Percentiles rank a stretch among this genome's conserved stretches.
Conservation (phyloP, 108 stramenopile species). For the Hondaea fermentalgiana region DNA sequence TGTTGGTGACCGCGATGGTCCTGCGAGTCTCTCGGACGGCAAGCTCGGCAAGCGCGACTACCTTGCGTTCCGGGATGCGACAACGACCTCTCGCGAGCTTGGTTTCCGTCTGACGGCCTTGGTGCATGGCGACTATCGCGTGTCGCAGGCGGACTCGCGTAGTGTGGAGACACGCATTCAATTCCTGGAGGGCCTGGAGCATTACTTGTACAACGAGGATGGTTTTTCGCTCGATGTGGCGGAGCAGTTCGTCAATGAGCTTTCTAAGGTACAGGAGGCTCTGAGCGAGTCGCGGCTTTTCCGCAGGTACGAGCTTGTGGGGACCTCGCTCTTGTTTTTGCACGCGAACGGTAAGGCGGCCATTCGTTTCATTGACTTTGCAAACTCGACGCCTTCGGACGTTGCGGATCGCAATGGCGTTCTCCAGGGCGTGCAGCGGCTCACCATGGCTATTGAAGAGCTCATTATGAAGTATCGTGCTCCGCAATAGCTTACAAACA, state of each 20-base stretch:
- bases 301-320: background rate
- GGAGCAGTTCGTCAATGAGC: background rate
- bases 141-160: background rate
- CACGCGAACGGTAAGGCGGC: background rate
- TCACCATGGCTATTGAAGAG: slow-evolving; percentile 2
- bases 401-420: background rate
- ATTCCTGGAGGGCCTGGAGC: background rate
- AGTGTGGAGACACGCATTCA: background rate
- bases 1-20: background rate
- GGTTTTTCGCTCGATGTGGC: background rate
- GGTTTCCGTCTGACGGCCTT: slow-evolving; percentile 5
- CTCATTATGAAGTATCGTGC: background rate
- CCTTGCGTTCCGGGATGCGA: background rate
- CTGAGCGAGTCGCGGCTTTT: background rate
- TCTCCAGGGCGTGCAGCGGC: background rate
- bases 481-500: too few species aligned
- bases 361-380: background rate
- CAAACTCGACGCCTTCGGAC: background rate
- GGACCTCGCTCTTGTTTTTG: background rate
- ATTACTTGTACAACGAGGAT: background rate
- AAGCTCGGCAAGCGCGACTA: slow-evolving; percentile 9
- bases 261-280: background rate
- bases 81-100: slow-evolving; percentile 14
- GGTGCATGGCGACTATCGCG: background rate
- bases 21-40: background rate